Percentiles rank a stretch among this genome's conserved stretches.
Conservation (phyloP, 306 rosid genomes). For the Crataegus laevigata region DNA sequence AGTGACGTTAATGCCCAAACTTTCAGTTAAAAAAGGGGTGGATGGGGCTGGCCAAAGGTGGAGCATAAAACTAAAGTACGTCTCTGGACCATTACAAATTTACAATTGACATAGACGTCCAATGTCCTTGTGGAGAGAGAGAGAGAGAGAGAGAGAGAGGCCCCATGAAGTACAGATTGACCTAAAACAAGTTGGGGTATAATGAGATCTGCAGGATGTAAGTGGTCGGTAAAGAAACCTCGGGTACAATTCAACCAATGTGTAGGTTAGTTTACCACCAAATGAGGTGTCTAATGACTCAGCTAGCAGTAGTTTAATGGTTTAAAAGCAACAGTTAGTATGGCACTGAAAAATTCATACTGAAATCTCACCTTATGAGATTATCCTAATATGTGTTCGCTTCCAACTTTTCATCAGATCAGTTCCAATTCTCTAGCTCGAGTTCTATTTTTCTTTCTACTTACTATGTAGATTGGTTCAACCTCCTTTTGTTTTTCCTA, state of each 20-base stretch:
- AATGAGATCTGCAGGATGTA: background rate
- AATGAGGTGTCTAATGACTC: background rate
- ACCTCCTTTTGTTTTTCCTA: background rate
- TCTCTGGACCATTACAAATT: background rate
- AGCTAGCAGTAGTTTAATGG: background rate
- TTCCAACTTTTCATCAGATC: background rate
- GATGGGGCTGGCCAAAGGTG: slow-evolving; percentile 6
- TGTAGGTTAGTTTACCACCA: background rate
- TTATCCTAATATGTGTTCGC: background rate
- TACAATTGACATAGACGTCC: background rate
- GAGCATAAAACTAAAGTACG: background rate
- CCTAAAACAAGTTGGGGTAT: background rate
- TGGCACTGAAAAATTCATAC: background rate
- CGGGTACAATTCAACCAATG: background rate
- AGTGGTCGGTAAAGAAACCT: background rate
- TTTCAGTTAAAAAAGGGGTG: background rate
- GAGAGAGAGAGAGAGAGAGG: background rate
- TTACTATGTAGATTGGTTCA: background rate
- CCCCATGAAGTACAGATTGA: background rate
- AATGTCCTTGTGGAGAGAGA: background rate
- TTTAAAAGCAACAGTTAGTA: background rate
- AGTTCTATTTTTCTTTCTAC: background rate
- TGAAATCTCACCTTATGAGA: background rate
- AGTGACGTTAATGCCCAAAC: slow-evolving; percentile 5
- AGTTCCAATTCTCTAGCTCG: background rate